Conservation (phyloP, 2,329 filamentous ascomycete genomes). For the Cladobotryum mycophilum region DNA sequence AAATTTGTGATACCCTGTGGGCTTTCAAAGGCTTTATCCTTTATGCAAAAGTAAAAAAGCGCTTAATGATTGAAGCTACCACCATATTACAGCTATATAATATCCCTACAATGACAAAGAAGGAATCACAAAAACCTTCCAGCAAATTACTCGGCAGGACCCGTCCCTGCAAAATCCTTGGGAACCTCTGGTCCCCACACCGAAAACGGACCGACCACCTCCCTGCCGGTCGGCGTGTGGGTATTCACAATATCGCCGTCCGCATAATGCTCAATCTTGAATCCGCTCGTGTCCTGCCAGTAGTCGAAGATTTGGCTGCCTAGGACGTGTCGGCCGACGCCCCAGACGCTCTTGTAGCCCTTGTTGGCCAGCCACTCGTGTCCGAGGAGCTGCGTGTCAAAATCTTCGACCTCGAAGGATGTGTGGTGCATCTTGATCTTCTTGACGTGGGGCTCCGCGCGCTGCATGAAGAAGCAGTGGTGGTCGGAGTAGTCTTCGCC, state of each 20-base stretch:
- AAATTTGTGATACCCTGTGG: too few species aligned
- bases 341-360: slow-evolving; percentile 51
- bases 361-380: slow-evolving; percentile 52
- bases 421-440: slow-evolving; percentile 16
- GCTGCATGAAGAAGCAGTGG: slow-evolving; percentile 46
- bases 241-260: slow-evolving; percentile 56
- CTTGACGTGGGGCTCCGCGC: slow-evolving; percentile 15
- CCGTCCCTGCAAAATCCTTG: neutral
- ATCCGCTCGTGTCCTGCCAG: slow-evolving; percentile 49
- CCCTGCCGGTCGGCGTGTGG: slow-evolving; percentile 30
- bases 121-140: too few species aligned
- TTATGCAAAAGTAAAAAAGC: too few species aligned
- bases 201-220: slow-evolving; percentile 8
- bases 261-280: slow-evolving; percentile 54
- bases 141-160: too few species aligned
- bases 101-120: too few species aligned
- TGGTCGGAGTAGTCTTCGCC: slow-evolving; percentile 46
- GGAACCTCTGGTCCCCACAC: slow-evolving; percentile 18
- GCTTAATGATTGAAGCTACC: too few species aligned
- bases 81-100: too few species aligned
- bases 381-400: slow-evolving; percentile 54
- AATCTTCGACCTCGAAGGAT: slow-evolving; percentile 47
- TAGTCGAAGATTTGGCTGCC: slow-evolving; percentile 60
- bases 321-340: slow-evolving; percentile 54
- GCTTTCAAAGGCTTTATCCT: too few species aligned